Base-by-base conservation (phyloP, 2,329 filamentous ascomycete species). In the Pyricularia grisea region DNA sequence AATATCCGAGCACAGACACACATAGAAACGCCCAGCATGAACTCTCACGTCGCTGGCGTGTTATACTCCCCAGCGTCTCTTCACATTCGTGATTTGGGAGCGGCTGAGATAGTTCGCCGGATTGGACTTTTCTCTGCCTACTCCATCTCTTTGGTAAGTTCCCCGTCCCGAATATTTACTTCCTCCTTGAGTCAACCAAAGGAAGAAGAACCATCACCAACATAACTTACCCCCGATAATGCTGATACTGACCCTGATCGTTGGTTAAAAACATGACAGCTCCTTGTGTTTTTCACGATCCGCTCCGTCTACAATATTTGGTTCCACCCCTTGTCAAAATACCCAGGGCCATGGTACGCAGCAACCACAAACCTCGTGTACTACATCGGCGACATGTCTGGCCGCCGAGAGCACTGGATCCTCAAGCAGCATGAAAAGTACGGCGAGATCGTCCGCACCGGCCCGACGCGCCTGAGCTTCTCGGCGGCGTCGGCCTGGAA, bases 401-500 rank as follows among this genome's bases (percentile, higher is more conserved):
- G 67, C 30, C 10, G n/a, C 5, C 61, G 31, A 4, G 60, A 25
- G 20, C 28, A 12, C 9, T 42, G 31, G 30, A 68, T 72, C n/a
- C 69, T 71, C 69, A 64, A 70, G 23, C 69, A 78, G 64, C 75
- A 81, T 72, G 69, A 74, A 10, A 72, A 73, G 28, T 80, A 81
- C 71, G 82, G 82, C 17, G 73, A 74, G 3, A 76, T 83, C 2
- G 81, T 84, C 28, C 79, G 82, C 28, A 72, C 82, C 65, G 76
- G 75, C 4, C 81, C 81, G 0, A 74, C 79, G 68, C 79, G 82
- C 70, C 76, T 84, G 9, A 78, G 78, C 6, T 82, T 79, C 73
- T 77, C 74, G 66, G 68, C 73, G 50, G 72, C 74, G 1, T 69
- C 74, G 9, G 74, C 76, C 0, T 85, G 81, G 78, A 72, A 71